phyloP scores from a whole-genome alignment of 805 yeast genomes.

The Yamadazyma laniorum region DNA sequence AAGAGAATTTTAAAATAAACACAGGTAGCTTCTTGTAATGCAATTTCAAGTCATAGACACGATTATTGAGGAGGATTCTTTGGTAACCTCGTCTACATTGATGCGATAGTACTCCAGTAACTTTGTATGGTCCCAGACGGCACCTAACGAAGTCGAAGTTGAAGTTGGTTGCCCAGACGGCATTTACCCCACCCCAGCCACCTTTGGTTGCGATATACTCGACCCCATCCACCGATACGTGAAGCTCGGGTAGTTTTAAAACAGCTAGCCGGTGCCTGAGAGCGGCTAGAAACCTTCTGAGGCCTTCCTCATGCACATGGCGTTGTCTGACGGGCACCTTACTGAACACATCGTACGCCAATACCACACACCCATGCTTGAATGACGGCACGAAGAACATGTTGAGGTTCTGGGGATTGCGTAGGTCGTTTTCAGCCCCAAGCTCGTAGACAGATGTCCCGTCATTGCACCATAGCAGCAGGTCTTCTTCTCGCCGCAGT shows the following conservation, averaged over 20 bases:
- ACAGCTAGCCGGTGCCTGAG: not conserved
- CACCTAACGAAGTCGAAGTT: not conserved
- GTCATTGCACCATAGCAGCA: not conserved
- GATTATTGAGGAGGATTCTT: slow-evolving; percentile 6
- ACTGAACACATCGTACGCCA: slow-evolving; percentile 39
- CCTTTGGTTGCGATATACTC: not conserved
- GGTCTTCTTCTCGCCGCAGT: not conserved
- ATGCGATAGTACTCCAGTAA: slow-evolving; percentile 2
- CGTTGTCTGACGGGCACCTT: slow-evolving; percentile 44
- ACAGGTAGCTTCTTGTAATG: slow-evolving; percentile 2
- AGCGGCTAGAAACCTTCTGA: not conserved
- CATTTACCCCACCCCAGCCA: not conserved
- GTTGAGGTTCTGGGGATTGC: slow-evolving; percentile 2
- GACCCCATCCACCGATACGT: not conserved
- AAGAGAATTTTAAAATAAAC: slow-evolving; percentile 1
- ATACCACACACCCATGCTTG: slow-evolving; percentile 38
- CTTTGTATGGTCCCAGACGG: not conserved
- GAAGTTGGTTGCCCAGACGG: not conserved
- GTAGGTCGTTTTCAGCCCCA: slow-evolving; percentile 1
- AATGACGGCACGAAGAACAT: slow-evolving; percentile 5
- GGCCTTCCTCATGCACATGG: slow-evolving; percentile 13
- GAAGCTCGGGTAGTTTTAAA: slow-evolving; percentile 1
- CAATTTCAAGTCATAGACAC: slow-evolving; percentile 2
- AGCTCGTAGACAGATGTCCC: not conserved
- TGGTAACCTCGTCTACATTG: slow-evolving; percentile 3